Conservation (phyloP, 2,329 filamentous ascomycete genomes). For the Alternaria gansuensis region DNA sequence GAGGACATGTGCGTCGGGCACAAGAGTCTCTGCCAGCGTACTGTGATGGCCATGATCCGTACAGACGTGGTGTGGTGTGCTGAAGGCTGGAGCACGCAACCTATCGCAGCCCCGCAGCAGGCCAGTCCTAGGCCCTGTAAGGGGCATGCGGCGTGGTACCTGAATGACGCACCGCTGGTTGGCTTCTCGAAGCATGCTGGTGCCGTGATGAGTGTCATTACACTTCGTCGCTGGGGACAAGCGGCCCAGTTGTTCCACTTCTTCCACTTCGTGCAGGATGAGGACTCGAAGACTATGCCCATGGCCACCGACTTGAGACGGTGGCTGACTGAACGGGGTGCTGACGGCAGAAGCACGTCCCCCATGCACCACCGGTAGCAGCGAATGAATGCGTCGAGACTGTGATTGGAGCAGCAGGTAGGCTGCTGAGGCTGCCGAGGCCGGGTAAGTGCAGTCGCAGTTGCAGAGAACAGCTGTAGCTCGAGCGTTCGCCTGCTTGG, state of each 20-base stretch:
- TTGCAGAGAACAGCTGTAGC: constrained; percentile 20
- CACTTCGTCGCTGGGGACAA: neutral
- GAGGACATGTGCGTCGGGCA: neutral
- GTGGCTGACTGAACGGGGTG: constrained; percentile 24
- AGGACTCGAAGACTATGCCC: constrained; percentile 2
- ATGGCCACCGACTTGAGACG: constrained; percentile 17
- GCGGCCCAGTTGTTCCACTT: constrained; percentile 2
- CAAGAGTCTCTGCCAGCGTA: neutral
- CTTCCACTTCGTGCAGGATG: neutral
- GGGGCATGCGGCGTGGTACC: constrained; percentile 44
- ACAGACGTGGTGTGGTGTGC: constrained; percentile 22
- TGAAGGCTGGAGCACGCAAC: constrained; percentile 16
- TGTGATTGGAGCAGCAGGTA: constrained; percentile 1
- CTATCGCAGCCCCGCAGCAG: constrained; percentile 35
- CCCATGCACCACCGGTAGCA: constrained; percentile 12
- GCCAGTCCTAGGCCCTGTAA: constrained; percentile 42
- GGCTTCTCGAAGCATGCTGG: constrained; percentile 25
- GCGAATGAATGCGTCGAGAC: constrained; percentile 14
- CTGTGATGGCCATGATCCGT: constrained; percentile 20
- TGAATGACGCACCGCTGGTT: constrained; percentile 44
- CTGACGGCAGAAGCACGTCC: constrained; percentile 30
- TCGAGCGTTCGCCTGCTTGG: constrained; percentile 14
- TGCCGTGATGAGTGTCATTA: constrained; percentile 28
- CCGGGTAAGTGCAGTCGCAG: constrained; percentile 32
- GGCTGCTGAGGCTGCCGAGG: constrained; percentile 8